Evolutionary conservation across 176 grass and related monocot species (phyloP).

Genomic region (Aegilops speltoides): DNA sequence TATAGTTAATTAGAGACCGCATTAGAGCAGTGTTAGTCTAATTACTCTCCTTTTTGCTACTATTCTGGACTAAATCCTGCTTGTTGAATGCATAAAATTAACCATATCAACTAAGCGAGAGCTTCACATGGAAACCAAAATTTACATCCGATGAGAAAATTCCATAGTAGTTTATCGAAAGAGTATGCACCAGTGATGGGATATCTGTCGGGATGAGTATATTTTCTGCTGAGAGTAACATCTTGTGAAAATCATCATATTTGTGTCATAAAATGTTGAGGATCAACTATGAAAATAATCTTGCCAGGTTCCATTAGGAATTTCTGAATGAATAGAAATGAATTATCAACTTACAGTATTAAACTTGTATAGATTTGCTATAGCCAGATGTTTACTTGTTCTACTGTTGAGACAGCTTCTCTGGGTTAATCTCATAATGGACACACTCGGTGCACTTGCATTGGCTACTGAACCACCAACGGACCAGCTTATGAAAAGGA

Average conservation of each 20-base stretch:
- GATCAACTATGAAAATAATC: constrained; percentile 19
- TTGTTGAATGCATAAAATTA: constrained; percentile 1
- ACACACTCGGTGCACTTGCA: constrained; percentile 95
- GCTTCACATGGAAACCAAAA: constrained; percentile 12
- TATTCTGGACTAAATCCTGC: neutral
- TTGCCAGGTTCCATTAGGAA: neutral
- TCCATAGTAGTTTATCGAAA: neutral
- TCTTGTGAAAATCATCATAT: neutral
- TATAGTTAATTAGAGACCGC: neutral
- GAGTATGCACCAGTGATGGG: neutral
- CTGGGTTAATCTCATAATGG: constrained; percentile 99
- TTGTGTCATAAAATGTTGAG: constrained; percentile 3
- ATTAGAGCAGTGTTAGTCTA: neutral
- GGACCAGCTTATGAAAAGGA: constrained; percentile 69
- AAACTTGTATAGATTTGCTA: neutral
- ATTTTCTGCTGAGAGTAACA: neutral
- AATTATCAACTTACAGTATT: neutral
- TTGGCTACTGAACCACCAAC: constrained; percentile 97
- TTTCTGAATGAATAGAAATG: constrained; percentile 1
- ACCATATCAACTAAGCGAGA: neutral
- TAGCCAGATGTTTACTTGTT: constrained; percentile 23
- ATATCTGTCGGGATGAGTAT: neutral
- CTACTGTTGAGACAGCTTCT: constrained; percentile 66
- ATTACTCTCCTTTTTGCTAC: neutral
- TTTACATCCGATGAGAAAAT: neutral